Percentiles rank a stretch among this genome's conserved stretches.
phyloP scores from a whole-genome alignment of 306 rosid species.

The Cotoneaster glaucophyllus region DNA sequence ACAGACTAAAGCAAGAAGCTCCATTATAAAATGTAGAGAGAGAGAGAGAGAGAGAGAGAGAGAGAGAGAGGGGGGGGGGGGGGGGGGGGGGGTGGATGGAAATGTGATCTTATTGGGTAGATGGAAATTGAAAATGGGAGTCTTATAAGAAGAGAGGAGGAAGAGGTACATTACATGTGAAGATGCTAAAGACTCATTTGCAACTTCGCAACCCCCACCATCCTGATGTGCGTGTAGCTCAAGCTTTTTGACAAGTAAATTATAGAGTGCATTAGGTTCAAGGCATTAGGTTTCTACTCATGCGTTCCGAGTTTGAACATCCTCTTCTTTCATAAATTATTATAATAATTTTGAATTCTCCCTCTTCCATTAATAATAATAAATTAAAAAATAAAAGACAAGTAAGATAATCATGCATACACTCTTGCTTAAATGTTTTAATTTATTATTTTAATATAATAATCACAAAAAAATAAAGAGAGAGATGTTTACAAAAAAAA shows the following conservation, averaged over 20 bases:
- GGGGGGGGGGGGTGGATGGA: conserved; percentile 9
- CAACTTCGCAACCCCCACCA: conserved; percentile 64
- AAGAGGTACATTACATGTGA: conserved; percentile 27
- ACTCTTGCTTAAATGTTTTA: neutral
- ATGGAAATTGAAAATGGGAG: conserved; percentile 2
- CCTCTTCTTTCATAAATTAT: no score
- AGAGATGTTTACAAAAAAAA: neutral
- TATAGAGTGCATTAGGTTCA: no score
- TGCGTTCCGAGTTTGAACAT: no score
- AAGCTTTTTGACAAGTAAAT: conserved; percentile 1
- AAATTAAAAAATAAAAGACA: no score
- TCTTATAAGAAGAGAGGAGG: conserved; percentile 23
- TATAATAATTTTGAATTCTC: no score
- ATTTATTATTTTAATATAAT: no score
- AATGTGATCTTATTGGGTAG: conserved; percentile 3
- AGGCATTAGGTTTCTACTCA: no score
- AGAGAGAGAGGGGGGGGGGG: neutral
- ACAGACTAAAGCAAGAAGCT: conserved; percentile 36
- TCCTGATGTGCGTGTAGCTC: conserved; percentile 17
- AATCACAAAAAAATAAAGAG: neutral
- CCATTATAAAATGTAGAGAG: conserved; percentile 33
- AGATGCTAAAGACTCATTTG: neutral
- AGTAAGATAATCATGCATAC: neutral
- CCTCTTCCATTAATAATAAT: no score
- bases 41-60: neutral